Evolutionary conservation across 2,329 filamentous ascomycete genomes (phyloP).

Genomic region (Nigrospora sphaerica): DNA sequence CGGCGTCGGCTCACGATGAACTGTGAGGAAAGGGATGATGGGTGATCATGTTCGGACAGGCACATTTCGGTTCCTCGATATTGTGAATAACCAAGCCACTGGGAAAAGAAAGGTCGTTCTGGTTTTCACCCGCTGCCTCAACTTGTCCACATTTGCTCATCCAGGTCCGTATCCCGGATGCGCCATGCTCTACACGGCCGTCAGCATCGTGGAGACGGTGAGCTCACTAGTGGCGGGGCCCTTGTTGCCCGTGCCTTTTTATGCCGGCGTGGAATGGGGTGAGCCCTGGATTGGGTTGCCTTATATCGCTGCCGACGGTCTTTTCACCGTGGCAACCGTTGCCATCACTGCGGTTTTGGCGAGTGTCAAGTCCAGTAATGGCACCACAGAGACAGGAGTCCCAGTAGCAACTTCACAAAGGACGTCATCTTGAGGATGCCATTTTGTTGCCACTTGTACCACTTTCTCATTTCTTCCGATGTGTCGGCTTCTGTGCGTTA

Average conservation of each 20-base stretch:
- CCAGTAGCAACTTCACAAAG: not conserved
- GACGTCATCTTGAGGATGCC: not conserved
- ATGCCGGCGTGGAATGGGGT: not conserved
- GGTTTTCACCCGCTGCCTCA: no score
- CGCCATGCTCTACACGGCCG: not conserved
- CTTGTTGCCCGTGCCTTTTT: not conserved
- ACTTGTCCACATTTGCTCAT: no score
- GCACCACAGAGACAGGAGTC: not conserved
- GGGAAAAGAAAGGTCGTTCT: no score
- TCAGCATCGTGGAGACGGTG: not conserved
- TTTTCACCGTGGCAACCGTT: constrained; percentile 14
- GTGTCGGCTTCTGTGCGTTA: no score
- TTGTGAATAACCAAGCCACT: no score
- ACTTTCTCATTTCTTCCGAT: no score
- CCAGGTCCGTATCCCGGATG: no score
- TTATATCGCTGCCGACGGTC: not conserved
- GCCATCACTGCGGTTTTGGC: not conserved
- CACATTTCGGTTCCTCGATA: no score
- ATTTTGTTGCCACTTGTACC: not conserved
- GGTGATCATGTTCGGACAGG: no score
- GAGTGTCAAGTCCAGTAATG: not conserved
- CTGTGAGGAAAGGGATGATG: no score
- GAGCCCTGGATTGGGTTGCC: not conserved
- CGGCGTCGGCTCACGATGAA: no score
- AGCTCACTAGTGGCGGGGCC: not conserved